Evolutionary conservation across 257 asterid genomes (phyloP).

Genomic region (Mentha longifolia): DNA sequence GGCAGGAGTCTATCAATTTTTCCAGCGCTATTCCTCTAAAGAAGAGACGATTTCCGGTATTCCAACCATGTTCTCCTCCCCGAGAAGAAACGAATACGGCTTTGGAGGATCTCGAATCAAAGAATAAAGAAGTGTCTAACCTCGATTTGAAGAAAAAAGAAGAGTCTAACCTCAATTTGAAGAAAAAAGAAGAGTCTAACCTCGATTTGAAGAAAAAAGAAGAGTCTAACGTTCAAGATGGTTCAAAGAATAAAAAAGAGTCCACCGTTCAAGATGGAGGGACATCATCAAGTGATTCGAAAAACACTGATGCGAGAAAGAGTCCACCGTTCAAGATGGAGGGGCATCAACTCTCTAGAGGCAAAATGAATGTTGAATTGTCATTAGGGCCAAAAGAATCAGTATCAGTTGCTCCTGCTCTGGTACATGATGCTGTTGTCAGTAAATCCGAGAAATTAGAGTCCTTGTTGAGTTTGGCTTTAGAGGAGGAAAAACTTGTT

Average conservation of each 20-base stretch:
- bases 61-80: slow-evolving; percentile 57
- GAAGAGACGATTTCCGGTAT: slow-evolving; percentile 71
- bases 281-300: slow-evolving; percentile 29
- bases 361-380: slow-evolving; percentile 47
- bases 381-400: slow-evolving; percentile 50
- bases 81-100: slow-evolving; percentile 41
- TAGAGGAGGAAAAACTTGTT: slow-evolving; percentile 39
- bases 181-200: too few species aligned
- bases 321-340: too few species aligned
- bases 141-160: slow-evolving; percentile 38
- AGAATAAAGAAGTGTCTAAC: slow-evolving; percentile 40
- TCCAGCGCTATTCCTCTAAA: slow-evolving; percentile 74
- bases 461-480: slow-evolving; percentile 55
- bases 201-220: too few species aligned
- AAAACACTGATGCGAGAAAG: not conserved
- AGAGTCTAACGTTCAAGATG: too few species aligned
- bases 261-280: slow-evolving; percentile 34
- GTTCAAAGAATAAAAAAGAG: too few species aligned
- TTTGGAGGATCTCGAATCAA: slow-evolving; percentile 35
- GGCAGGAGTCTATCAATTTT: slow-evolving; percentile 50
- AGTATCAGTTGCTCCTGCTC: slow-evolving; percentile 31
- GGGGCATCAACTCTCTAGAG: slow-evolving; percentile 38
- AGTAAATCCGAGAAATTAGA: slow-evolving; percentile 42
- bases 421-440: slow-evolving; percentile 33
- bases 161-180: too few species aligned